Evolutionary conservation across 495 filamentous ascomycete genomes (phyloP).

Genomic region (Jackrogersella minutella): DNA sequence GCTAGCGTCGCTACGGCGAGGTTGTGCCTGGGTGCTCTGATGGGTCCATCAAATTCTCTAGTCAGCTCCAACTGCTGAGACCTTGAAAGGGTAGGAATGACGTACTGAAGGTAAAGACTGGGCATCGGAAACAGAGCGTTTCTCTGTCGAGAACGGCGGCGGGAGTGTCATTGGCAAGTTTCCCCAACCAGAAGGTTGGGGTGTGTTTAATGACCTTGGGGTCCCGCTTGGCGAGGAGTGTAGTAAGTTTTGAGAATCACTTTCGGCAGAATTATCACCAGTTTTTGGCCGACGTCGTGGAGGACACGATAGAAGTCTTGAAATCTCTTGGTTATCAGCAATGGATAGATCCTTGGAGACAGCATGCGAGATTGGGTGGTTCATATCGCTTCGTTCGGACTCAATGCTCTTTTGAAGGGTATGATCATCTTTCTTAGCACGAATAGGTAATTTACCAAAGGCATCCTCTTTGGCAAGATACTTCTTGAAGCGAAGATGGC

Average conservation of each 20-base stretch:
- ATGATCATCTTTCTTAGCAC: slow-evolving; percentile 8
- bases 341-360: slow-evolving; percentile 5
- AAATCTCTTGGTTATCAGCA: slow-evolving; percentile 15
- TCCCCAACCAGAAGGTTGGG: slow-evolving; percentile 19
- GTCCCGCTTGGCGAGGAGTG: slow-evolving; percentile 29
- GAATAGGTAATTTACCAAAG: slow-evolving; percentile 31
- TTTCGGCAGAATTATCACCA: slow-evolving; percentile 14
- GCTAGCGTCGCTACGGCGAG: slow-evolving; percentile 1
- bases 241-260: slow-evolving; percentile 18
- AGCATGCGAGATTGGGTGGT: slow-evolving; percentile 5
- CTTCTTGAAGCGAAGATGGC: slow-evolving; percentile 50
- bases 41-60: slow-evolving; percentile 34
- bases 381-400: slow-evolving; percentile 18
- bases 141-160: slow-evolving; percentile 51
- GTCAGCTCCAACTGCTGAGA: slow-evolving; percentile 26
- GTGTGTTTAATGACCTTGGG: slow-evolving; percentile 8
- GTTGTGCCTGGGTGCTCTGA: neutral
- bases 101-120: slow-evolving; percentile 58
- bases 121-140: slow-evolving; percentile 60
- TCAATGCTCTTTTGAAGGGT: slow-evolving; percentile 10
- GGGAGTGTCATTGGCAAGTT: slow-evolving; percentile 48
- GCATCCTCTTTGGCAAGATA: slow-evolving; percentile 44
- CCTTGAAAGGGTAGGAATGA: neutral
- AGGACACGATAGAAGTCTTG: slow-evolving; percentile 18
- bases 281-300: slow-evolving; percentile 28